Evolutionary conservation across 1,139 yeast species (phyloP).

Genomic region (Debaryomycetaceae sp.): DNA sequence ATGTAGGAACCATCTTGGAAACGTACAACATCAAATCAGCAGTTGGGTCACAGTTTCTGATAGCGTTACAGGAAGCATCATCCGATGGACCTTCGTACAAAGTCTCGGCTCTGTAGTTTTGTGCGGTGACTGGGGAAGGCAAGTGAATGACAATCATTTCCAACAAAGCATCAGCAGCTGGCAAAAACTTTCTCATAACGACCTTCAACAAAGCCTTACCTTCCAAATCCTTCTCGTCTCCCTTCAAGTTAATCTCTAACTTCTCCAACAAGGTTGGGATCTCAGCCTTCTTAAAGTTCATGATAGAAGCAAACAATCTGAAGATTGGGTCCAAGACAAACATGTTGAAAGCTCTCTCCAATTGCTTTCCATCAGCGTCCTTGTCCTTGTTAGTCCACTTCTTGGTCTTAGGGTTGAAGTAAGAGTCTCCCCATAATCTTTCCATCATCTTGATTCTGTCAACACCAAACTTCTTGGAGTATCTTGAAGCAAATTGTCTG

Average conservation of each 20-base stretch:
- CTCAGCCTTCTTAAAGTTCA: constrained; percentile 79
- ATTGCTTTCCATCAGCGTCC: constrained; percentile 91
- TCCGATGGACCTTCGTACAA: constrained; percentile 99
- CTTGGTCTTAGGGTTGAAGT: constrained; percentile 99
- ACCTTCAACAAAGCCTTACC: constrained; percentile 98
- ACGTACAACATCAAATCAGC: constrained; percentile 99
- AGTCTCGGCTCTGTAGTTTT: constrained; percentile 97
- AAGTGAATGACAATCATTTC: constrained; percentile 98
- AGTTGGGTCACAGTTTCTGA: constrained; percentile 97
- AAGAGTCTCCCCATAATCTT: constrained; percentile 99
- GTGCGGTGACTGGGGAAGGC: constrained; percentile 99
- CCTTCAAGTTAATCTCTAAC: constrained; percentile 86
- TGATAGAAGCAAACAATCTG: constrained; percentile 58
- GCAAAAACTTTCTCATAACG: constrained; percentile 99
- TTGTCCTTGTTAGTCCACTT: constrained; percentile 97
- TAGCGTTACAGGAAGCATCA: constrained; percentile 86
- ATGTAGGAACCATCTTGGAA: constrained; percentile 99
- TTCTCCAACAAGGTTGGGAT: constrained; percentile 84
- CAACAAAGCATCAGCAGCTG: constrained; percentile 99
- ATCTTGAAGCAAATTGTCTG: constrained; percentile 97
- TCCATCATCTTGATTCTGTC: constrained; percentile 97
- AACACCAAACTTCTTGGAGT: constrained; percentile 99
- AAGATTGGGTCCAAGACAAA: constrained; percentile 98
- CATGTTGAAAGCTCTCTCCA: constrained; percentile 99
- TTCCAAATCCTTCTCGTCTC: constrained; percentile 95